phyloP scores from a whole-genome alignment of 2,329 filamentous ascomycete genomes.

The Herpomyces periplanetae region DNA sequence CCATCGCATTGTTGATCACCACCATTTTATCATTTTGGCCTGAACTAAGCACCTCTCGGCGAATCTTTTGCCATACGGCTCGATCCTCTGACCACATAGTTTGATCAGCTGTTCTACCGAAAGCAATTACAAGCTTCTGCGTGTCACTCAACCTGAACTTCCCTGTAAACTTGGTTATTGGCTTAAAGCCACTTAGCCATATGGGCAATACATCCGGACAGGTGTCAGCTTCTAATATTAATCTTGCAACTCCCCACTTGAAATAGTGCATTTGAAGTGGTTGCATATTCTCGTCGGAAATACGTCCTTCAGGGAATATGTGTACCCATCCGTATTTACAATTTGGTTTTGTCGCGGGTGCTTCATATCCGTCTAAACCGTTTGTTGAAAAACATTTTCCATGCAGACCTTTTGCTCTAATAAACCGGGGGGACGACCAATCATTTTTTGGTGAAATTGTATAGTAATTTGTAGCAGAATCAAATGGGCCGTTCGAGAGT shows the following conservation, averaged over 20 bases:
- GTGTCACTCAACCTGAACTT: too few relatives aligned
- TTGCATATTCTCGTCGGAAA: constrained; percentile 73
- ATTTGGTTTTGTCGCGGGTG: constrained; percentile 26
- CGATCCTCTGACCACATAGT: too few relatives aligned
- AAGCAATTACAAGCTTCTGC: too few relatives aligned
- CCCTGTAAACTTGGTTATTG: constrained; percentile 53
- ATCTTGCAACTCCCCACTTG: constrained; percentile 74
- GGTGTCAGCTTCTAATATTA: constrained; percentile 61
- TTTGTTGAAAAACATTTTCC: too few relatives aligned
- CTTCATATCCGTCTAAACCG: constrained; percentile 20
- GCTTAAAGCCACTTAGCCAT: constrained; percentile 62
- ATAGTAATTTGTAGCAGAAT: constrained; percentile 5
- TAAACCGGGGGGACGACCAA: constrained; percentile 4
- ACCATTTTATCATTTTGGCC: too few relatives aligned
- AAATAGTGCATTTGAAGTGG: constrained; percentile 59
- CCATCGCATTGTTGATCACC: too few relatives aligned
- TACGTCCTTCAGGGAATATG: constrained; percentile 75
- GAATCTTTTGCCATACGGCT: too few relatives aligned
- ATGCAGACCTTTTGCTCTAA: constrained; percentile 4
- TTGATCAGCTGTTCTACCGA: too few relatives aligned
- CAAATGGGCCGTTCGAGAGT: constrained; percentile 20
- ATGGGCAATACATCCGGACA: constrained; percentile 66
- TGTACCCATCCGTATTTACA: constrained; percentile 56
- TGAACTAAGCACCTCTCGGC: too few relatives aligned
- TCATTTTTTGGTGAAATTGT: constrained; percentile 2